These are phyloP conservation scores for Fusarium odoratissimum DNA, from an alignment of 2,329 filamentous ascomycete species.

Conservation along the genomic window DNA sequence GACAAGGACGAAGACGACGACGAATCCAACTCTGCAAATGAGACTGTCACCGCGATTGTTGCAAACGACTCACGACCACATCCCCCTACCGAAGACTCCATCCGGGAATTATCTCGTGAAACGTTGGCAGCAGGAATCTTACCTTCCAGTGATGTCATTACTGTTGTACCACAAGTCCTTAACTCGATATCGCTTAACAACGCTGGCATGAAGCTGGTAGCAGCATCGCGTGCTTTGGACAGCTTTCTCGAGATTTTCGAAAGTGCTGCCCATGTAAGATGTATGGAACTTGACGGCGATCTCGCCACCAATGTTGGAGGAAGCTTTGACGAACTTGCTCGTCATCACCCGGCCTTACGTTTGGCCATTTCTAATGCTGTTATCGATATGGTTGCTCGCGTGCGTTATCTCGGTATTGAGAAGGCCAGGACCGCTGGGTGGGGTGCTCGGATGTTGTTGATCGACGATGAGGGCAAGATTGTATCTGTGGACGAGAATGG, in stretches of 20 bases:
- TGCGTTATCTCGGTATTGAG: conserved; percentile 77
- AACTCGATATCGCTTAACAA: conserved; percentile 95
- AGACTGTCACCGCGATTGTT: conserved; percentile 54
- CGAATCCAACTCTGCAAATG: conserved; percentile 52
- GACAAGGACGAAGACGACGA: conserved; percentile 49
- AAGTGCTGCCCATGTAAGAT: conserved; percentile 87
- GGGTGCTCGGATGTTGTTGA: conserved; percentile 82
- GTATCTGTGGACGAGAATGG: conserved; percentile 64
- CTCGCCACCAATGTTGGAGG: conserved; percentile 80
- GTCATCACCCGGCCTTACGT: conserved; percentile 89
- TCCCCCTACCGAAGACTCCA: conserved; percentile 63
- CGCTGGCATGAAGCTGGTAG: conserved; percentile 86
- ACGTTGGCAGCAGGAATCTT: conserved; percentile 78
- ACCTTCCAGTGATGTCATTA: conserved; percentile 88
- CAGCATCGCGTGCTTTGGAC: conserved; percentile 82
- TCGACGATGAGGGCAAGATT: conserved; percentile 67
- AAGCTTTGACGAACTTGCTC: conserved; percentile 92
- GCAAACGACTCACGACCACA: conserved; percentile 58
- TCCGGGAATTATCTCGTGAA: conserved; percentile 58
- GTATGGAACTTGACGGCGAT: conserved; percentile 77
- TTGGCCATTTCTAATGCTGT: conserved; percentile 85
- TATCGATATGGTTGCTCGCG: conserved; percentile 86
- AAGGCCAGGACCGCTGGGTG: conserved; percentile 76
- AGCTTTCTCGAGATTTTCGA: conserved; percentile 97
- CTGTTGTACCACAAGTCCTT: conserved; percentile 85